Percentiles rank a stretch among this genome's conserved stretches.
phyloP scores from a whole-genome alignment of 116 monocot genomes.

The Zostera marina region DNA sequence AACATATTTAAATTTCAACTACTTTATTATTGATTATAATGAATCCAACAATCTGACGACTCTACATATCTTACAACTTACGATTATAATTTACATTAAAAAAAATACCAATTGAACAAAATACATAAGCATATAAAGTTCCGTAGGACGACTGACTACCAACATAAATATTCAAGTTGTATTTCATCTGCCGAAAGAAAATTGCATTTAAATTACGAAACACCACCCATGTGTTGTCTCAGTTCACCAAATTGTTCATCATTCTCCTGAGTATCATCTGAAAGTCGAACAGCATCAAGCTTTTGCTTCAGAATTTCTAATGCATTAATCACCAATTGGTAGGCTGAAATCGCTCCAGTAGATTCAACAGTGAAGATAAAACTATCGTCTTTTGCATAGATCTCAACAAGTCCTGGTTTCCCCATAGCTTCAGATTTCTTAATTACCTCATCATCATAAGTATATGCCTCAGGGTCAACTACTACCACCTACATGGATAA shows the following conservation, averaged over 20 bases:
- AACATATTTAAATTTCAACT: too few species aligned
- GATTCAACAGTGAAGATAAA: conserved; percentile 95
- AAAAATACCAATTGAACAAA: too few species aligned
- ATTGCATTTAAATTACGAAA: neutral
- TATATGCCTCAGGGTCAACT: conserved; percentile 76
- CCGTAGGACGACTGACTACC: too few species aligned
- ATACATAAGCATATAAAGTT: too few species aligned
- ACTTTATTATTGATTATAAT: too few species aligned
- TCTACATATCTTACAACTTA: too few species aligned
- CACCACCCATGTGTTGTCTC: conserved; percentile 36
- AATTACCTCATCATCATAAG: conserved; percentile 86
- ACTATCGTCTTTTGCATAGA: conserved; percentile 74
- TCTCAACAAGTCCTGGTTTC: conserved; percentile 78
- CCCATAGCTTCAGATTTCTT: conserved; percentile 98
- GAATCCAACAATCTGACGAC: too few species aligned
- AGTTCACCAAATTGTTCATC: conserved; percentile 42
- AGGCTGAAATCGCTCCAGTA: conserved; percentile 74
- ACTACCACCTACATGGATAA: conserved; percentile 41
- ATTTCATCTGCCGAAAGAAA: neutral
- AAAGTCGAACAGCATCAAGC: conserved; percentile 77
- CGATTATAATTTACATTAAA: too few species aligned
- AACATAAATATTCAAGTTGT: neutral
- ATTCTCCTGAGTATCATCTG: conserved; percentile 44
- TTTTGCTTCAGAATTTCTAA: conserved; percentile 67
- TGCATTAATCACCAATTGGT: conserved; percentile 67